Evolutionary conservation across 1,139 yeast species (phyloP).

Genomic region (Arxiozyma slooffiae): DNA sequence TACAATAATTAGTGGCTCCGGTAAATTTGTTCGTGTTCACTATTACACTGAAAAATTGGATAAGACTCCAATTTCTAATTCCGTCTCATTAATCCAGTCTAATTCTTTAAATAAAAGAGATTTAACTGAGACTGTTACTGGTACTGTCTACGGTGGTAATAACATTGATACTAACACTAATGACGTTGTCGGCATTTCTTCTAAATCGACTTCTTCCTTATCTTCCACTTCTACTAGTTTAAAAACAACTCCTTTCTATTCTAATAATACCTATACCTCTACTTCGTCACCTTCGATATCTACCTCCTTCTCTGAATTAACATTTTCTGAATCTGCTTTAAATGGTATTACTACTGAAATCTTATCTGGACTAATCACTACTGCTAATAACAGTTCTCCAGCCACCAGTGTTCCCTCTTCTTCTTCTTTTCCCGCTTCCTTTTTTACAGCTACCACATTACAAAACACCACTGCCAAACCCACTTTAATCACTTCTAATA

Average conservation of each 20-base stretch:
- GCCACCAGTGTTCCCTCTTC: slow-evolving; percentile 1
- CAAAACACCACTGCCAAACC: not conserved
- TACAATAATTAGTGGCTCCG: slow-evolving; percentile 21
- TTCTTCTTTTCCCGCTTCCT: not conserved
- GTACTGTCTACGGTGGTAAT: slow-evolving; percentile 5
- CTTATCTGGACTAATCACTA: slow-evolving; percentile 3
- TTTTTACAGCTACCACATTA: not conserved
- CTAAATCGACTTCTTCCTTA: slow-evolving; percentile 1
- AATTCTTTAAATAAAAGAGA: slow-evolving; percentile 10
- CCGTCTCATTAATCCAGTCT: slow-evolving; percentile 11
- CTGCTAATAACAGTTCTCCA: not conserved
- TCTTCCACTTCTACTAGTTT: not conserved
- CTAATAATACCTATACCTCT: not conserved
- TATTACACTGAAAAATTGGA: slow-evolving; percentile 16
- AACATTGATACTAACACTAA: slow-evolving; percentile 6
- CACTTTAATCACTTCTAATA: not conserved
- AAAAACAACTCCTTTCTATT: not conserved
- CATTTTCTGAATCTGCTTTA: not conserved
- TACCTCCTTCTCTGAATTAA: not conserved
- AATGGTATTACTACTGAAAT: not conserved
- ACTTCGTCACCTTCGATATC: not conserved
- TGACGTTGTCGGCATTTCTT: slow-evolving; percentile 5
- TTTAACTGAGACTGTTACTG: slow-evolving; percentile 8
- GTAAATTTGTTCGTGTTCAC: slow-evolving; percentile 21
- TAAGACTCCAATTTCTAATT: slow-evolving; percentile 10